A percentile compares a stretch with the other conserved stretches of the same genome.
Conservation (phyloP, 2,329 filamentous ascomycete genomes). For the Stagonosporopsis cucurbitacearum region DNA sequence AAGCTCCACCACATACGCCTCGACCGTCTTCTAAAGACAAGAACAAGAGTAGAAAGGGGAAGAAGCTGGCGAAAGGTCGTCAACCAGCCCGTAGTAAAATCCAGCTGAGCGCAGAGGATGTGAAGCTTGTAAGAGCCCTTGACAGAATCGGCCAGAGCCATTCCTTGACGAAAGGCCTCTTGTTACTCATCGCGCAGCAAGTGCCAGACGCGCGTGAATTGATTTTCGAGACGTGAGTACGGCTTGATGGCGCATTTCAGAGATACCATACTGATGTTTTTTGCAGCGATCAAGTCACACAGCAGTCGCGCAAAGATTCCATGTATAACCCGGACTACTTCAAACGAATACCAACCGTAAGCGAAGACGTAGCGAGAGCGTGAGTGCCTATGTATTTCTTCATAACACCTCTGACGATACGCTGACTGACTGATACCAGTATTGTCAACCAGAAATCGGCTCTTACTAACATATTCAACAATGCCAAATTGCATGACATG, state of each 20-base stretch:
- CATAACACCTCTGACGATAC: not conserved
- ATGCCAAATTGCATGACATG: not conserved
- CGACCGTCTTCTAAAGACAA: not conserved
- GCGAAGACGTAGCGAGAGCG: not conserved
- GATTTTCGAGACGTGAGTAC: not conserved
- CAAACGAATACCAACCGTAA: not conserved
- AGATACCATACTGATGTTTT: not conserved
- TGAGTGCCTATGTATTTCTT: not conserved
- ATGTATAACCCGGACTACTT: not conserved
- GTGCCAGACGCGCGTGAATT: not conserved
- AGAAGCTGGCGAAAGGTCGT: not conserved
- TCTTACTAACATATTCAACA: not conserved
- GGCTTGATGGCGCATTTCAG: not conserved
- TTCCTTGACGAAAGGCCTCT: not conserved
- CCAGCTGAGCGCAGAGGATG: not conserved
- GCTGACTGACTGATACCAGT: not conserved
- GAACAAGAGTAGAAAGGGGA: not conserved
- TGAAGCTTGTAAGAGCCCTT: not conserved
- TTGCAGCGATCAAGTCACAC: not conserved
- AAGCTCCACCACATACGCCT: not conserved
- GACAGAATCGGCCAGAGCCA: not conserved
- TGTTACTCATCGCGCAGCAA: not conserved
- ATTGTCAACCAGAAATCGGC: not conserved
- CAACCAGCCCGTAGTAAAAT: not conserved
- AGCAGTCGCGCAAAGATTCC: not conserved